These are phyloP conservation scores for Tylopilus balloui DNA, from an alignment of 768 basidiomycete species.

Conservation along the genomic window DNA sequence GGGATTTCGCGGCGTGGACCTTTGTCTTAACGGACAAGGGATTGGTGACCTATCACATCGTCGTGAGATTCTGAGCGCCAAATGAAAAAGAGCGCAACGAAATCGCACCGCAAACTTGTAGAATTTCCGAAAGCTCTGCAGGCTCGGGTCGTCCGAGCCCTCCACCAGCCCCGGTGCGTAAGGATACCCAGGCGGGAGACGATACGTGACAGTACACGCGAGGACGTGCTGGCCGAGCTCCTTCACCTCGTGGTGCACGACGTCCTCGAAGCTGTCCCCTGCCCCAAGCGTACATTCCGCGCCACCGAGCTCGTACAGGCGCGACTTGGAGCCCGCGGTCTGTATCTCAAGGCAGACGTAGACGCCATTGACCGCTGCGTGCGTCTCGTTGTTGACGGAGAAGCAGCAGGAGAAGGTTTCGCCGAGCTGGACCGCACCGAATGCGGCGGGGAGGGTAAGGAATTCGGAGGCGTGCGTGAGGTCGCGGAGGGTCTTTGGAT, in stretches of 20 bases:
- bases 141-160: conserved; percentile 47
- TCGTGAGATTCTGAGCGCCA: not conserved
- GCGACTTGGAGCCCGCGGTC: conserved; percentile 61
- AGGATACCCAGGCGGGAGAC: conserved; percentile 57
- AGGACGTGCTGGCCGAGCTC: conserved; percentile 90
- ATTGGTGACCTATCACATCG: conserved; percentile 68
- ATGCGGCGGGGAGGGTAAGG: conserved; percentile 75
- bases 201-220: conserved; percentile 80
- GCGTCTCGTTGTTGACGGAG: conserved; percentile 76
- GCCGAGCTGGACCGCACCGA: conserved; percentile 84
- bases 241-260: conserved; percentile 87
- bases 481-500: conserved; percentile 82
- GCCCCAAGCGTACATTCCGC: conserved; percentile 42
- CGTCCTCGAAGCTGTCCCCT: conserved; percentile 59
- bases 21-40: conserved; percentile 95
- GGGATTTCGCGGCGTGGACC: conserved; percentile 72
- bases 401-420: conserved; percentile 84
- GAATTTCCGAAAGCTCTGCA: conserved; percentile 80
- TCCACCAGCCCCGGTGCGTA: conserved; percentile 45
- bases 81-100: not conserved
- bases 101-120: conserved; percentile 81
- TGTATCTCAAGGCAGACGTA: conserved; percentile 81
- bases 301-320: conserved; percentile 62
- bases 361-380: conserved; percentile 58
- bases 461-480: conserved; percentile 75